Evolutionary conservation across 768 basidiomycete species (phyloP), one percentile per base, ranked within the genome.

Genomic region (Kondoa subrosea): DNA sequence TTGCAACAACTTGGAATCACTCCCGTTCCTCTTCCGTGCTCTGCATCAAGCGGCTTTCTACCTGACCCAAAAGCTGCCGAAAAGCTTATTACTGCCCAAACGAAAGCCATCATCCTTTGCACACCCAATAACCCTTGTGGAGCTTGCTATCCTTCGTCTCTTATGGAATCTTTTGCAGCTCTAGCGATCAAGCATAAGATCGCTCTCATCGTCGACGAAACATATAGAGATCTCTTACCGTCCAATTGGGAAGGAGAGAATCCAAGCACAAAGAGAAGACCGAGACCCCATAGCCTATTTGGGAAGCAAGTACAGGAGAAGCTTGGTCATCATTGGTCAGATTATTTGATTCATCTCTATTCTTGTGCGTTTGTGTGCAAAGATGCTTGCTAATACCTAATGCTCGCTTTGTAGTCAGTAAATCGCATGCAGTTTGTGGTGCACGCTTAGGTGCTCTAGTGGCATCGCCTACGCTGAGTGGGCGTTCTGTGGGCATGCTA

Each of bases 151-250:
- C 76, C 85, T 0, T 80, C 83, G 0, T 72, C 76, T 0, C 79
- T 87, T 3, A 76, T 91, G 29, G 75, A 78, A 0, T 77, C 81
- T 2, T 91, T 89, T 71, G 81, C 82, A 1, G 71, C 78, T 0
- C 81, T 91, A 1, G 86, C 88, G 0, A 77, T 73, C 26, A 77
- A 80, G 64, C 75, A 80, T 30, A 78, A 80, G 0, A 72, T 89
- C 21, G 85, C 87, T 0, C 81, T 91, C 27, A 80, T 91, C 40
- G 62, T 92, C n/a, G 89, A 92, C 76, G 88, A 90, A 77, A 91
- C 89, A 0, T 92, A 92, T 76, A 82, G 88, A 15, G 88, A 91
- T 75, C 89, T 91, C 73, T 78, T 85, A 57, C 76, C 82, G n/a
- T 70, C 78, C n/a, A 73, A 26, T 4, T 32, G 40, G 40, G 40